Conservation (phyloP, 2,329 filamentous ascomycete genomes). For the Talaromyces islandicus region DNA sequence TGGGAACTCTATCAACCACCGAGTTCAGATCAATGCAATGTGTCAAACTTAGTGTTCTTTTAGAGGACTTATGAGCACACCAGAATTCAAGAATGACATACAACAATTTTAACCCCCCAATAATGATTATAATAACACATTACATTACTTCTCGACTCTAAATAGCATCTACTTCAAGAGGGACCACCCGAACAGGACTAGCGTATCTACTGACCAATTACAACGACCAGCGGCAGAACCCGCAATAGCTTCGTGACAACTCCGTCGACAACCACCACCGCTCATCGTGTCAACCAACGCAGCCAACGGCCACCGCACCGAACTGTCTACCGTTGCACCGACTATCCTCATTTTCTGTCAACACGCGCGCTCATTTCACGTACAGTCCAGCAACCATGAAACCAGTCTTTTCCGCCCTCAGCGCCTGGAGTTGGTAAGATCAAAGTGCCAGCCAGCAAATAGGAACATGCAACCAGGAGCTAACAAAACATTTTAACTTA, state of each 20-base stretch:
- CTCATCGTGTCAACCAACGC: background rate
- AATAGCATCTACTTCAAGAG: background rate
- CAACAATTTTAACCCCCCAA: background rate
- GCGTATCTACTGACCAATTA: background rate
- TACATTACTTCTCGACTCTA: background rate
- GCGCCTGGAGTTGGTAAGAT: conserved; percentile 11
- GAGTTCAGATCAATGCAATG: background rate
- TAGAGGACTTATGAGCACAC: background rate
- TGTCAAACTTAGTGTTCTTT: background rate
- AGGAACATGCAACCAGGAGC: background rate
- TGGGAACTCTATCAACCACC: background rate
- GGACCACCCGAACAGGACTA: background rate
- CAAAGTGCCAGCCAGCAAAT: background rate
- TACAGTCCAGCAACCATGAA: conserved; percentile 6
- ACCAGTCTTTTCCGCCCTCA: conserved; percentile 34
- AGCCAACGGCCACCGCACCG: background rate
- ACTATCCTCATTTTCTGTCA: background rate
- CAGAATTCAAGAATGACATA: background rate
- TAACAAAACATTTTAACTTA: background rate
- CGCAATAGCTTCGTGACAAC: background rate
- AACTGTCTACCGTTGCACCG: background rate
- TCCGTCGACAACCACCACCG: background rate
- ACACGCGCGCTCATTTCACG: background rate
- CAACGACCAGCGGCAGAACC: background rate
- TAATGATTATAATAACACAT: background rate